Conservation (phyloP, 2,329 filamentous ascomycete genomes). For the Claviceps paspali region DNA sequence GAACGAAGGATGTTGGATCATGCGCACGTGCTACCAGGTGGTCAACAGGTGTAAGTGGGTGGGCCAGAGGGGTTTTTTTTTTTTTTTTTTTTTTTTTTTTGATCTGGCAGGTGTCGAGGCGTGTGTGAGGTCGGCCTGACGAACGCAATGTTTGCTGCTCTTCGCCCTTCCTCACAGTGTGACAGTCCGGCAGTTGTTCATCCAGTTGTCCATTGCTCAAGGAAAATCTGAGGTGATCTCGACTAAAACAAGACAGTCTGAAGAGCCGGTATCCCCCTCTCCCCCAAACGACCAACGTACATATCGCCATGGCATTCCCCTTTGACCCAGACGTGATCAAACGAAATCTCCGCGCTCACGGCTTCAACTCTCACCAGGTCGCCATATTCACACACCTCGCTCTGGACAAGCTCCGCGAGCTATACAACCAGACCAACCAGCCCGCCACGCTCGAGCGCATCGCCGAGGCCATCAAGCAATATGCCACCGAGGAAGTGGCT, state of each 20-base stretch:
- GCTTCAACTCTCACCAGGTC: slow-evolving; percentile 10
- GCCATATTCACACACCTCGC: slow-evolving; percentile 11
- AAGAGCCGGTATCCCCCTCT: no score
- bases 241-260: no score
- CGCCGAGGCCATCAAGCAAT: slow-evolving; percentile 10
- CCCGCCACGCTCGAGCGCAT: slow-evolving; percentile 9
- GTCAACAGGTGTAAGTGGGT: not conserved
- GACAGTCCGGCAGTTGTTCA: no score
- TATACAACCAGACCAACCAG: slow-evolving; percentile 4
- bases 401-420: slow-evolving; percentile 9
- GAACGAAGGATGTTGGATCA: not conserved
- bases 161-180: no score
- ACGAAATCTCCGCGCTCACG: slow-evolving; percentile 8
- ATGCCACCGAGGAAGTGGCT: slow-evolving; percentile 9
- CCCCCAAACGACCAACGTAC: no score
- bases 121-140: not conserved
- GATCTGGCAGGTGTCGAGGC: not conserved
- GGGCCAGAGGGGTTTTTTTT: not conserved
- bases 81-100: no score
- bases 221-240: no score
- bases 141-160: no score
- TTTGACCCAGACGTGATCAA: slow-evolving; percentile 9
- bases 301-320: slow-evolving; percentile 6
- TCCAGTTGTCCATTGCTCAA: no score
- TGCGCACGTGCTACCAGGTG: not conserved